Conservation (phyloP, 2,329 filamentous ascomycete genomes). For the Diaporthe citri region DNA sequence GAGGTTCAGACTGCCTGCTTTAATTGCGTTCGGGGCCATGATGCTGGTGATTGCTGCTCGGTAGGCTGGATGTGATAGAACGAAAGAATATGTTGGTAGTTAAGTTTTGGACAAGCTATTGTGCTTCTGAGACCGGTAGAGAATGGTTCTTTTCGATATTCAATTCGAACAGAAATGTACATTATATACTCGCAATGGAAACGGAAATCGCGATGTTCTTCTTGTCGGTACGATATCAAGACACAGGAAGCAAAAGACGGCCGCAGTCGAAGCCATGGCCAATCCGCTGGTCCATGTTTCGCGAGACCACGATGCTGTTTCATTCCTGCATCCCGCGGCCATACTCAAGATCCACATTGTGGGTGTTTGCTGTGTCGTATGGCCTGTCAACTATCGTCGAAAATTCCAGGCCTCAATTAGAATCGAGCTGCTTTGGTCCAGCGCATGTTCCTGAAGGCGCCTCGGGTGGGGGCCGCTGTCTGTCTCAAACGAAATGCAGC, state of each 20-base stretch:
- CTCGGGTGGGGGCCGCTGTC: too few relatives aligned
- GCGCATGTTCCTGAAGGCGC: neutral
- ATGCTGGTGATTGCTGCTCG: too few relatives aligned
- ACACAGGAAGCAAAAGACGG: neutral
- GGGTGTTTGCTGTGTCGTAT: neutral
- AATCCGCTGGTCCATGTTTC: neutral
- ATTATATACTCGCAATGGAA: neutral
- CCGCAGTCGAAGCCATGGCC: neutral
- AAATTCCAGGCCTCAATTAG: neutral
- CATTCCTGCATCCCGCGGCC: neutral
- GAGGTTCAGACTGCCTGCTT: neutral
- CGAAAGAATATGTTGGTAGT: neutral
- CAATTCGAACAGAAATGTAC: neutral
- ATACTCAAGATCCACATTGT: neutral
- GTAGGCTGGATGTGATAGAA: neutral
- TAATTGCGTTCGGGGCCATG: neutral
- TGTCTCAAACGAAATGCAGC: too few relatives aligned
- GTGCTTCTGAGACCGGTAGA: too few relatives aligned
- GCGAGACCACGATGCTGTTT: neutral
- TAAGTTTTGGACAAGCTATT: too few relatives aligned
- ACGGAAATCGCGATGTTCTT: too few relatives aligned
- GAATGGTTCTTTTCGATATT: accelerated
- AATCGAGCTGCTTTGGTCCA: neutral
- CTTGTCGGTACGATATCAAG: neutral
- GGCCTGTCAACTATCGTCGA: neutral